phyloP scores from a whole-genome alignment of 345 rosid species.

The Trapa incisa region DNA sequence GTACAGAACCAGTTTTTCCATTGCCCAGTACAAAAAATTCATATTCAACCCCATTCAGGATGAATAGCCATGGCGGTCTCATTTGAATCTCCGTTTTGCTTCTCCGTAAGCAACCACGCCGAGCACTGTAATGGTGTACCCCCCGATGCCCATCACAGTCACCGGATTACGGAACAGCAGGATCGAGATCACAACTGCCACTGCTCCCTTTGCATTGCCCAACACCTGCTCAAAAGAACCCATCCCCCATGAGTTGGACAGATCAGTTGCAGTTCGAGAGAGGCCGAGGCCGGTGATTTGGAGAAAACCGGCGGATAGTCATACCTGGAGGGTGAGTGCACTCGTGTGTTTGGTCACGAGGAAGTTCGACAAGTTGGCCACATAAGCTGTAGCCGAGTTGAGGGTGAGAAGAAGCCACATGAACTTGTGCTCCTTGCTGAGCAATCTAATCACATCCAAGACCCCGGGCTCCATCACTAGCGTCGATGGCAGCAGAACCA shows the following conservation, averaged over 20 bases:
- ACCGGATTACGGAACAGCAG: conserved; percentile 83
- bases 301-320: conserved; percentile 1
- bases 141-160: conserved; percentile 68
- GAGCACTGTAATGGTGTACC: conserved; percentile 61
- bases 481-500: conserved; percentile 56
- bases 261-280: too few relatives aligned
- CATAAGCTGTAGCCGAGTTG: conserved; percentile 71
- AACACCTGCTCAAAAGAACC: conserved; percentile 41
- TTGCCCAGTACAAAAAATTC: too few relatives aligned
- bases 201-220: conserved; percentile 95
- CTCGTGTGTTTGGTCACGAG: conserved; percentile 91
- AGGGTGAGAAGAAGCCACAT: conserved; percentile 59
- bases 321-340: conserved; percentile 84
- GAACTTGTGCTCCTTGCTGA: conserved; percentile 47
- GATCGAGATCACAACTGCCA: conserved; percentile 78
- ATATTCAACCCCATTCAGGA: too few relatives aligned
- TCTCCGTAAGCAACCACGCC: conserved; percentile 91
- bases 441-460: conserved; percentile 34
- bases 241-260: too few relatives aligned
- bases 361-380: conserved; percentile 79
- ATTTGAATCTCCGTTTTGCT: conserved; percentile 74
- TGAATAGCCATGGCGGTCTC: background rate
- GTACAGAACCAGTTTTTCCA: background rate
- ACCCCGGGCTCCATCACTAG: conserved; percentile 76
- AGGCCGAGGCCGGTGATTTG: background rate